Base-by-base conservation (phyloP, 768 basidiomycete genomes). In the Butyriboletus loyo region DNA sequence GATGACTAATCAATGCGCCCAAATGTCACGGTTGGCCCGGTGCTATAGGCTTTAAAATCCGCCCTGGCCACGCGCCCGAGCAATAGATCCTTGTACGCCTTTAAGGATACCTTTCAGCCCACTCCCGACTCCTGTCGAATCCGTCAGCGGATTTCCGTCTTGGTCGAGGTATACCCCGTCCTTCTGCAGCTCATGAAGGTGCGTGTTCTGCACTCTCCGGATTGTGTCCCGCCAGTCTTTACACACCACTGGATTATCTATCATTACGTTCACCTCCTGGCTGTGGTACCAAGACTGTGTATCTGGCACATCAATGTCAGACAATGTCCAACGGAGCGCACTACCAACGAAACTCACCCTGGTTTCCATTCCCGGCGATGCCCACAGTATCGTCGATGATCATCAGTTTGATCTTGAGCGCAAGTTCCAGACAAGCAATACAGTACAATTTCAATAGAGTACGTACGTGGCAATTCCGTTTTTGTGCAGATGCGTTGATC, bases 271-370 rank as follows among this genome's bases (percentile, higher is more conserved):
- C 58, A 82, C 74, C 59, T 89, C 87, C 54, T 85, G 82, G 38
- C 80, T 82, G 66, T 89, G 87, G 72, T 77, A 86, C 85, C 85
- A 87, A 5, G 77, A 80, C 60, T 87, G 86, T 7, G 82, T 78
- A 53, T 84, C 83, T 76, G 60, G 14, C 8, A 30, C 35, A 19
- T 36, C 10, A 8, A 19, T 35, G 34, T 37, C 28, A 66, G 40
- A 54, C 46, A 24, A 22, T 40, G 41, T 21, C 22, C 21, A 21
- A 37, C 14, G 45, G n/a, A 32, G 46, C 17, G 21, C 36, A 10
- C 14, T 27, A 5, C 14, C 17, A 10, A 42, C 13, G 22, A 32
- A 30, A 58, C 66, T 47, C 50, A 76, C 78, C 80, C 63, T 86
- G 85, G 66, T 87, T 87, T 24, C 86, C 86, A 57, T 83, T 88